Conservation (phyloP, 106 monocot species). For the Hemerocallis citrina region DNA sequence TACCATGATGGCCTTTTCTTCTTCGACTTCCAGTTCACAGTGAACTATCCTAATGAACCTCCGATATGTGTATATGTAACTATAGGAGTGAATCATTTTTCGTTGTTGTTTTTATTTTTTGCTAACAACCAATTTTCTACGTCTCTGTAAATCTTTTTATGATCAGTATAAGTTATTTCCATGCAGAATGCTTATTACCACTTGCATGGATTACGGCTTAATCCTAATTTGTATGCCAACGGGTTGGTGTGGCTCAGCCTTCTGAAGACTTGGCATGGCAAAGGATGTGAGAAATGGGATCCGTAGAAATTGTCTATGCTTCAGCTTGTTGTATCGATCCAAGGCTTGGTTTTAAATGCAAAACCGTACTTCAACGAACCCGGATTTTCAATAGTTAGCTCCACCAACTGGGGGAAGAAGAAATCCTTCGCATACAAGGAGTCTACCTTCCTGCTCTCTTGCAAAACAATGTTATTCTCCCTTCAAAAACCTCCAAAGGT, state of each 20-base stretch:
- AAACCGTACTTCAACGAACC: constrained; percentile 45
- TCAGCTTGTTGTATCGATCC: constrained; percentile 34
- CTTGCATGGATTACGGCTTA: constrained; percentile 37
- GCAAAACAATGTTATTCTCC: constrained; percentile 47
- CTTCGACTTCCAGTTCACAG: constrained; percentile 57
- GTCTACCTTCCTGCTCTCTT: constrained; percentile 25
- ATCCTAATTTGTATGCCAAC: constrained; percentile 42
- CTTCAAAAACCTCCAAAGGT: constrained; percentile 28
- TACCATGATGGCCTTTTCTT: constrained; percentile 87
- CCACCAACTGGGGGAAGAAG: constrained; percentile 7
- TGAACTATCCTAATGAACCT: constrained; percentile 55
- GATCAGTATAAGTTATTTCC: neutral
- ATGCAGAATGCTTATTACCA: constrained; percentile 31
- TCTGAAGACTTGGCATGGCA: constrained; percentile 36
- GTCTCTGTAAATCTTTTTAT: too few species aligned
- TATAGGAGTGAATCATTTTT: neutral
- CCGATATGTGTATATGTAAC: constrained; percentile 54
- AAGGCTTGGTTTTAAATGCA: constrained; percentile 33
- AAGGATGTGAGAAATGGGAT: constrained; percentile 41
- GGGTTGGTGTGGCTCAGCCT: constrained; percentile 51
- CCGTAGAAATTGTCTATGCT: constrained; percentile 36
- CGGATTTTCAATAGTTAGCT: neutral
- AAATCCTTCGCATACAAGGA: constrained; percentile 35
- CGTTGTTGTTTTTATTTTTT: neutral
- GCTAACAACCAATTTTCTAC: neutral